Evolutionary conservation across 1,139 yeast genomes (phyloP).

Genomic region (Taphrina communis): DNA sequence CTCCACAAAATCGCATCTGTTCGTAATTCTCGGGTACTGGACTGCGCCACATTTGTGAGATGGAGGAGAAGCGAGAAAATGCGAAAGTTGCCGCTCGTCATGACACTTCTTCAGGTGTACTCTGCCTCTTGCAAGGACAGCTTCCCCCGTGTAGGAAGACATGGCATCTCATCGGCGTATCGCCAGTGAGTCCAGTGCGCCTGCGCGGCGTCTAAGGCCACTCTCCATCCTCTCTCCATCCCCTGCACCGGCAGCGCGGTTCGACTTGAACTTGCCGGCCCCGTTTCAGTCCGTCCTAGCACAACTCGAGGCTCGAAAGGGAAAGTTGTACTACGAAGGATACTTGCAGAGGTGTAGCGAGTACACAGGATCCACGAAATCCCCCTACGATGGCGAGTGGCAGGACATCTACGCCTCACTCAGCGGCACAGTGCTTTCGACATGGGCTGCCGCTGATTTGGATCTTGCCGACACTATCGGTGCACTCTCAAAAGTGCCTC

Average conservation of each 20-base stretch:
- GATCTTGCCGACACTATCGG: constrained; percentile 13
- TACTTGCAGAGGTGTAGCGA: constrained; percentile 16
- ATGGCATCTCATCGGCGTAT: constrained; percentile 19
- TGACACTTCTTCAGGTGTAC: background rate
- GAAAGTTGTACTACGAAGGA: constrained; percentile 31
- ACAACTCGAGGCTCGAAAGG: constrained; percentile 19
- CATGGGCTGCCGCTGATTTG: constrained; percentile 20
- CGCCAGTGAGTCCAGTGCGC: constrained; percentile 30
- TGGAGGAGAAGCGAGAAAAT: background rate
- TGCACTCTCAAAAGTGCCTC: background rate
- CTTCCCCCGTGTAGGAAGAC: background rate
- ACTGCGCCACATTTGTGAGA: background rate
- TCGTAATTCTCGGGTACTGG: background rate
- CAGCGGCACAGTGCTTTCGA: constrained; percentile 18
- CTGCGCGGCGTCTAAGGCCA: constrained; percentile 13
- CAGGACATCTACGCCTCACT: constrained; percentile 25
- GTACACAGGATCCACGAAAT: background rate
- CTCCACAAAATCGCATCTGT: constrained; percentile 8
- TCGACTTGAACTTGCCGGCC: constrained; percentile 10
- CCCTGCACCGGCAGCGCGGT: background rate
- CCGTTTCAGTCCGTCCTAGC: constrained; percentile 8
- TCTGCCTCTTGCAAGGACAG: background rate
- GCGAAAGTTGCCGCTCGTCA: background rate
- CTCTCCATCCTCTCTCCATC: constrained; percentile 24
- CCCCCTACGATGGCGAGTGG: constrained; percentile 3